Percentiles rank a stretch among this genome's conserved stretches.
These are phyloP conservation scores for Leucosporidium scottii DNA, from an alignment of 768 basidiomycete species.

Conservation along the genomic window DNA sequence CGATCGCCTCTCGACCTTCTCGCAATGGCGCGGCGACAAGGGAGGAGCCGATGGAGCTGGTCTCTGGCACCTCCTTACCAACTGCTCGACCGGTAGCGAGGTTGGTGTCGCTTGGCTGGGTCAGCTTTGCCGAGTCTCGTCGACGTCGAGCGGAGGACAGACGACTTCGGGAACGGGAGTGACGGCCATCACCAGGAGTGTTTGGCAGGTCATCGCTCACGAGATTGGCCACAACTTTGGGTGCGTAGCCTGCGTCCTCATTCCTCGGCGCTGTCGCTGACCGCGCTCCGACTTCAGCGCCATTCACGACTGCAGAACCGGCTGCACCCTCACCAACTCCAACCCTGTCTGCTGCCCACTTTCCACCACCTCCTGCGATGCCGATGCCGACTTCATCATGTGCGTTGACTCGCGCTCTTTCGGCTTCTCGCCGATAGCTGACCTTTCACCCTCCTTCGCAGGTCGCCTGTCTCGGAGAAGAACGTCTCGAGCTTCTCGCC, in stretches of 20 bases:
- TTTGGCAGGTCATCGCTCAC: slow-evolving; percentile 77
- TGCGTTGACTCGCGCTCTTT: slow-evolving; percentile 50
- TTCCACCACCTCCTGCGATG: slow-evolving; percentile 54
- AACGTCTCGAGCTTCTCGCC: slow-evolving; percentile 59
- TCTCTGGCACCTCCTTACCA: slow-evolving; percentile 86
- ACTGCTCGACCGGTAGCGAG: slow-evolving; percentile 70
- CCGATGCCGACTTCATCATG: slow-evolving; percentile 69
- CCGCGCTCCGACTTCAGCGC: slow-evolving; percentile 41
- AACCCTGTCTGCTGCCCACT: slow-evolving; percentile 61
- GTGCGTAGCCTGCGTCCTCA: no score
- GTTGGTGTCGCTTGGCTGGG: slow-evolving; percentile 79
- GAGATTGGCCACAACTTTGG: slow-evolving; percentile 86
- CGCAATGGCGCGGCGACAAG: slow-evolving; percentile 68
- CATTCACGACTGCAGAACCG: slow-evolving; percentile 61
- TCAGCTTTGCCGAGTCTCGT: slow-evolving; percentile 51
- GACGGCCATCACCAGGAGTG: slow-evolving; percentile 64
- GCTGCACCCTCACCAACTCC: slow-evolving; percentile 52
- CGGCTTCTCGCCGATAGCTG: slow-evolving; percentile 38
- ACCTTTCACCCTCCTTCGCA: not conserved
- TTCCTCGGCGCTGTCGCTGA: no score
- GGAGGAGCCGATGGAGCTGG: slow-evolving; percentile 62
- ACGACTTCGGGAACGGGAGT: slow-evolving; percentile 74
- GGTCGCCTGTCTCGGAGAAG: slow-evolving; percentile 47
- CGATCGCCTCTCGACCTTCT: slow-evolving; percentile 66
- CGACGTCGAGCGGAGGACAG: slow-evolving; percentile 40